Percentiles rank a stretch among this genome's conserved stretches.
phyloP scores from a whole-genome alignment of 345 rosid species.

The Populus deltoides region DNA sequence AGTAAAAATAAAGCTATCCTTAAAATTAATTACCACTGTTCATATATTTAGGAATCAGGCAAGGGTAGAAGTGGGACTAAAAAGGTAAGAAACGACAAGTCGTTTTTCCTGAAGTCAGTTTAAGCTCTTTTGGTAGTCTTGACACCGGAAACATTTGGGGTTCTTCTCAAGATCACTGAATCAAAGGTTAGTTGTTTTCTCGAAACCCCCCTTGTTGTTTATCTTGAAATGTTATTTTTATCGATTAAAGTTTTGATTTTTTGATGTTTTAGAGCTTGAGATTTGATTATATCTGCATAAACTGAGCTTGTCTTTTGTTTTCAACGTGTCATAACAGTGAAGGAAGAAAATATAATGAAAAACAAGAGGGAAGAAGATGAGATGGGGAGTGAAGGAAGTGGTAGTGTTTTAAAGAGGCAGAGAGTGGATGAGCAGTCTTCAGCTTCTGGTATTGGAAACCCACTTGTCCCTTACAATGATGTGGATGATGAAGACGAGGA shows the following conservation, averaged over 20 bases:
- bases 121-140: background rate
- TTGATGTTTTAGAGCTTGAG: background rate
- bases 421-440: conserved; percentile 35
- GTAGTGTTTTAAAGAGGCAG: conserved; percentile 44
- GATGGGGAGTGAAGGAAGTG: conserved; percentile 40
- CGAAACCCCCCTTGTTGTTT: background rate
- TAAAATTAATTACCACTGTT: too few species aligned
- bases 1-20: too few species aligned
- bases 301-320: background rate
- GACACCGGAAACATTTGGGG: background rate
- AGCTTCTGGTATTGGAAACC: conserved; percentile 39
- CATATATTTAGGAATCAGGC: too few species aligned
- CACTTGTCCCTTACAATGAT: conserved; percentile 63
- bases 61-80: too few species aligned
- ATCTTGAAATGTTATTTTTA: background rate
- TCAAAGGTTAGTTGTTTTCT: background rate
- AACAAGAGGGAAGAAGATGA: conserved; percentile 36
- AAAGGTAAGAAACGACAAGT: background rate
- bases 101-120: background rate
- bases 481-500: conserved; percentile 77
- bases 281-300: background rate
- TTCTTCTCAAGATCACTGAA: background rate
- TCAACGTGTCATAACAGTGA: background rate
- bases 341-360: conserved; percentile 32
- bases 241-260: background rate